A percentile compares a stretch with the other conserved stretches of the same genome.
Evolutionary conservation across 1,284 basidiomycete genomes (phyloP).

Genomic region (Malassezia obtusa): DNA sequence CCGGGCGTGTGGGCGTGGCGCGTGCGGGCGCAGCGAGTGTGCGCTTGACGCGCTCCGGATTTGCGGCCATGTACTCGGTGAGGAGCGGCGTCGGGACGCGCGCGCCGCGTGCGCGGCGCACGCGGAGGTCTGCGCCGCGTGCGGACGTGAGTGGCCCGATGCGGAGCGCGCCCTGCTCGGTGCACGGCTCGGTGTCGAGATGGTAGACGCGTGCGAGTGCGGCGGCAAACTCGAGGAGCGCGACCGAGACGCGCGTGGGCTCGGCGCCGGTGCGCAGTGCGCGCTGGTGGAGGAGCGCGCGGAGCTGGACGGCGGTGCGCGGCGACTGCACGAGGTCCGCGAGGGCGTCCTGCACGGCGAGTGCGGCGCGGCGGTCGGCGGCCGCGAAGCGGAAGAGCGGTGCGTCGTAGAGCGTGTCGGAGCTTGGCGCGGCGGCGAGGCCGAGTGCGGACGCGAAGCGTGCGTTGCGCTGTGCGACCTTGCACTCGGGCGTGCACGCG

Average conservation of each 20-base stretch:
- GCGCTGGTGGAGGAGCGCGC: neutral
- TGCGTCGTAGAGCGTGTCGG: conserved; percentile 11
- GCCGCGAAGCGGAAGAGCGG: conserved; percentile 30
- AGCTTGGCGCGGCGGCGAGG: conserved; percentile 27
- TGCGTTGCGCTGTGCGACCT: conserved; percentile 43
- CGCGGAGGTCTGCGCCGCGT: conserved; percentile 16
- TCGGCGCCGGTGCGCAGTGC: conserved; percentile 1
- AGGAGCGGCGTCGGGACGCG: conserved; percentile 32
- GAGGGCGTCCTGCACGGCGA: conserved; percentile 33
- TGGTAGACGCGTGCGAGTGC: conserved; percentile 32
- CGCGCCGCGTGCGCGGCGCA: conserved; percentile 34
- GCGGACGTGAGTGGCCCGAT: neutral
- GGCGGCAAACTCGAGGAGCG: conserved; percentile 36
- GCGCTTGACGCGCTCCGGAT: neutral
- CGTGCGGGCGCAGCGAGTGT: neutral
- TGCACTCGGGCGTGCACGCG: conserved; percentile 37
- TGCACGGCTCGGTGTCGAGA: conserved; percentile 17
- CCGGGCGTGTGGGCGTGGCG: neutral
- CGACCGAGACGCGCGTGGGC: conserved; percentile 21
- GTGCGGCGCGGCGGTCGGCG: conserved; percentile 21
- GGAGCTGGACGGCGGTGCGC: conserved; percentile 31
- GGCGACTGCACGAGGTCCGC: conserved; percentile 43
- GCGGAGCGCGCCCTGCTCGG: neutral
- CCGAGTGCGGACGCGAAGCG: conserved; percentile 43
- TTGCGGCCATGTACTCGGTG: conserved; percentile 19